phyloP scores from a whole-genome alignment of 371 early-diverging fungal genomes.

The Rhizopus microsporus region DNA sequence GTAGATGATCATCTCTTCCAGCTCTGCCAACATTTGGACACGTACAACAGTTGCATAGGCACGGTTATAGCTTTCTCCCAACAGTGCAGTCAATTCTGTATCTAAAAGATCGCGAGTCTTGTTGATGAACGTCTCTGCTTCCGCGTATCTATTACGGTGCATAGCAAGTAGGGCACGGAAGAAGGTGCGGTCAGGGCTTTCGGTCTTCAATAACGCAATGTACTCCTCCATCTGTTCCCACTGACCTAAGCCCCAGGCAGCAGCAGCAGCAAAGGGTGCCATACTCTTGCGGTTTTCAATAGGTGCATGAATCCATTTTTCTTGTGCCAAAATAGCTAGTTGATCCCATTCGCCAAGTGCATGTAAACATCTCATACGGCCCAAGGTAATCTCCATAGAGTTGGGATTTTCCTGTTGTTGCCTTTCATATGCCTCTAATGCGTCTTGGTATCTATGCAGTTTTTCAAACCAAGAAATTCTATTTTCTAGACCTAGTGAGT shows the following conservation, averaged over 20 bases:
- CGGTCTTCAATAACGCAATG: slow-evolving; percentile 77
- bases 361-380: slow-evolving; percentile 93
- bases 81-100: slow-evolving; percentile 85
- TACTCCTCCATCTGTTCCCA: slow-evolving; percentile 94
- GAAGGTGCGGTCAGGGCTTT: slow-evolving; percentile 72
- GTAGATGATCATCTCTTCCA: slow-evolving; percentile 95
- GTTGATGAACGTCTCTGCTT: slow-evolving; percentile 78
- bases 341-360: slow-evolving; percentile 94
- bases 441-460: slow-evolving; percentile 94
- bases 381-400: slow-evolving; percentile 74
- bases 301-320: slow-evolving; percentile 75
- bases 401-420: slow-evolving; percentile 80
- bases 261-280: slow-evolving; percentile 90
- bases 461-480: slow-evolving; percentile 96
- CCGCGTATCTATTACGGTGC: slow-evolving; percentile 78
- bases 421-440: slow-evolving; percentile 84
- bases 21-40: slow-evolving; percentile 95
- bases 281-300: slow-evolving; percentile 62
- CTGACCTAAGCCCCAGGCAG: slow-evolving; percentile 93
- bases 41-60: slow-evolving; percentile 89
- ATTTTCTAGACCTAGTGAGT: slow-evolving; percentile 82
- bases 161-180: slow-evolving; percentile 88
- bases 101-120: slow-evolving; percentile 87
- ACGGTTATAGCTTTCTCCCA: slow-evolving; percentile 94
- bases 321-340: slow-evolving; percentile 78